These are phyloP conservation scores for Trichoderma semiorbis DNA, from an alignment of 2,329 filamentous ascomycete genomes.

Conservation along the genomic window DNA sequence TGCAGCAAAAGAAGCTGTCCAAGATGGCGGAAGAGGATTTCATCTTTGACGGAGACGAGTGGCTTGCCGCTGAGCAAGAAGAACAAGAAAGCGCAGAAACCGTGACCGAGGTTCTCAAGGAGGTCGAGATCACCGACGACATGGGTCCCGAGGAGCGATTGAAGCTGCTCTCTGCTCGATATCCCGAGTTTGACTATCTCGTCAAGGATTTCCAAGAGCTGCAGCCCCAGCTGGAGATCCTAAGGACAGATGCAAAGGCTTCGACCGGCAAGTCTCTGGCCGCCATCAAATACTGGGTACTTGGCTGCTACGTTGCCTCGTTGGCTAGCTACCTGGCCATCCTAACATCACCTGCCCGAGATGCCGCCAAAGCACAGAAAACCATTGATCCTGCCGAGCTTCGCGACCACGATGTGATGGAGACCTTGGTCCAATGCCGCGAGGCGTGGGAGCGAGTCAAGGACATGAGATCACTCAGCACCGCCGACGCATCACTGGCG, in stretches of 20 bases:
- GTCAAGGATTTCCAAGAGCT: slow-evolving; percentile 75
- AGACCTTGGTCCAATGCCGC: slow-evolving; percentile 73
- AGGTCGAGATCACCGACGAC: slow-evolving; percentile 74
- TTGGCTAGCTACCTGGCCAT: slow-evolving; percentile 94
- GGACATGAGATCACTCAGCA: slow-evolving; percentile 52
- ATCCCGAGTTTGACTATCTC: slow-evolving; percentile 88
- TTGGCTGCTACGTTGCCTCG: slow-evolving; percentile 81
- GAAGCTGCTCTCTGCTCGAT: slow-evolving; percentile 72
- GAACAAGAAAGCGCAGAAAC: slow-evolving; percentile 53
- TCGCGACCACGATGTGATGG: slow-evolving; percentile 89
- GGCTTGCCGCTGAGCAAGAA: slow-evolving; percentile 59
- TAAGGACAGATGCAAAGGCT: slow-evolving; percentile 56
- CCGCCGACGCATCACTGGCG: slow-evolving; percentile 32
- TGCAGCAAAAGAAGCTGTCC: slow-evolving; percentile 88
- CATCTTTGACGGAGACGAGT: slow-evolving; percentile 85
- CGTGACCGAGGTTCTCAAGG: slow-evolving; percentile 84
- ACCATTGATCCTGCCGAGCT: slow-evolving; percentile 74
- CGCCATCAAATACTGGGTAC: slow-evolving; percentile 71
- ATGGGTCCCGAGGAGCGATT: slow-evolving; percentile 73
- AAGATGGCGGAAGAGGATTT: slow-evolving; percentile 92
- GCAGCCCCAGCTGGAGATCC: slow-evolving; percentile 59
- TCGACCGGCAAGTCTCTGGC: slow-evolving; percentile 53
- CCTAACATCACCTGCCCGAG: slow-evolving; percentile 73
- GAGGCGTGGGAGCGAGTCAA: slow-evolving; percentile 76
- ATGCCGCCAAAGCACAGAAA: slow-evolving; percentile 49